These are phyloP conservation scores for Cenchrus purpureus DNA, from an alignment of 176 grass and related monocot genomes.

Conservation along the genomic window DNA sequence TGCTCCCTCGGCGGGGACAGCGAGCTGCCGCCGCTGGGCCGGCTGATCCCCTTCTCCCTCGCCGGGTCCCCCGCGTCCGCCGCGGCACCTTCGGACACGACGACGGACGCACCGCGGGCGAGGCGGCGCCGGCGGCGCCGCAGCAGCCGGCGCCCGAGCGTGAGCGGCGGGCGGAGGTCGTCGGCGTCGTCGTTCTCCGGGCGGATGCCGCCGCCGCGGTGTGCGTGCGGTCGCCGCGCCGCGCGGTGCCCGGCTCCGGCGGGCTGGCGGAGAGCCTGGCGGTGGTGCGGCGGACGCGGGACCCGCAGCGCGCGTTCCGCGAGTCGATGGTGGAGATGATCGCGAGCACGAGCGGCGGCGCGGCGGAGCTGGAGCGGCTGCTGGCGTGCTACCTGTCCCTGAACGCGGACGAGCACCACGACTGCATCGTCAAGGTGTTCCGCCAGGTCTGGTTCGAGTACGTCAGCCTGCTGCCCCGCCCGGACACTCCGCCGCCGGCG, in stretches of 20 bases:
- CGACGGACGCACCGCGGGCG: background rate
- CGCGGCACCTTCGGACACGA: slow-evolving; percentile 20
- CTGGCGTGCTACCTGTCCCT: slow-evolving; percentile 85
- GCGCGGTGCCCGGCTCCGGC: background rate
- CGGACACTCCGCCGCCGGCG: background rate
- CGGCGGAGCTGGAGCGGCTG: slow-evolving; percentile 80
- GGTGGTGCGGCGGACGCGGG: slow-evolving; percentile 73
- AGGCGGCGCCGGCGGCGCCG: slow-evolving; percentile 10
- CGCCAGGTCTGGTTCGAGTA: slow-evolving; percentile 74
- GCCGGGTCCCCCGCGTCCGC: background rate
- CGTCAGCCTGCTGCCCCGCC: slow-evolving; percentile 34
- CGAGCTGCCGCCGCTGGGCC: slow-evolving; percentile 48
- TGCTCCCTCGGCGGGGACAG: slow-evolving; percentile 56
- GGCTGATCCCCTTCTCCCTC: slow-evolving; percentile 67
- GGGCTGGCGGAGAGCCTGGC: slow-evolving; percentile 52
- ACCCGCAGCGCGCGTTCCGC: slow-evolving; percentile 77
- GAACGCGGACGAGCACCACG: slow-evolving; percentile 86
- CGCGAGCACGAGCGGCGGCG: slow-evolving; percentile 38
- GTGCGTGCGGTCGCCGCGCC: slow-evolving; percentile 46
- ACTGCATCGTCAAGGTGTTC: slow-evolving; percentile 87
- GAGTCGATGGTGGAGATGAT: slow-evolving; percentile 94
- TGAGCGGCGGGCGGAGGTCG: background rate
- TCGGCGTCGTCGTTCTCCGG: slow-evolving; percentile 44
- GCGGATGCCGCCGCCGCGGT: slow-evolving; percentile 31
- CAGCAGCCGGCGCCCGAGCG: slow-evolving; percentile 8